phyloP scores from a whole-genome alignment of 2,329 filamentous ascomycete species.

The Aspergillus sp. region DNA sequence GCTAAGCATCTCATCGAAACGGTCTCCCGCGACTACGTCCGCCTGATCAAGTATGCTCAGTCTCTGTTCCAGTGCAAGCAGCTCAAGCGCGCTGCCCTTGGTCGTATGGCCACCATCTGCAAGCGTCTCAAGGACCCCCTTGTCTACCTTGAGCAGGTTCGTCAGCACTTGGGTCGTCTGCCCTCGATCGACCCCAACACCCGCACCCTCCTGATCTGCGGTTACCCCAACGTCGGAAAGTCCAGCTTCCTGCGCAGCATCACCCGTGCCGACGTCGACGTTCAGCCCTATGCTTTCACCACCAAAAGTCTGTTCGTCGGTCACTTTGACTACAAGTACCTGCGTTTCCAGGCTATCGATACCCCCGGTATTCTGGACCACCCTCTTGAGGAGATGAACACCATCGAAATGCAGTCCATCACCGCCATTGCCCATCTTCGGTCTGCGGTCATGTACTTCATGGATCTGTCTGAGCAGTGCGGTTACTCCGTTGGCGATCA shows the following conservation, averaged over 20 bases:
- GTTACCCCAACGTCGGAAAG: slow-evolving; percentile 97
- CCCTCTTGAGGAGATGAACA: slow-evolving; percentile 98
- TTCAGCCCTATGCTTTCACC: slow-evolving; percentile 97
- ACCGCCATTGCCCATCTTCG: slow-evolving; percentile 96
- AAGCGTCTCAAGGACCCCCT: slow-evolving; percentile 93
- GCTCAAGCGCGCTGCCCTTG: slow-evolving; percentile 91
- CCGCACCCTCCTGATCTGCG: slow-evolving; percentile 90
- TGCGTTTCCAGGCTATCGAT: slow-evolving; percentile 89
- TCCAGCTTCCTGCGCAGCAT: slow-evolving; percentile 92
- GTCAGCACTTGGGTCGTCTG: slow-evolving; percentile 94
- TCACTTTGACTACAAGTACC: slow-evolving; percentile 96
- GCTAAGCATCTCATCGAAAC: slow-evolving; percentile 97
- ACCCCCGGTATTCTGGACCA: slow-evolving; percentile 98
- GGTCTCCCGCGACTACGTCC: slow-evolving; percentile 92
- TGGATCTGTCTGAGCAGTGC: slow-evolving; percentile 96
- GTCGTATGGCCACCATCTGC: slow-evolving; percentile 97
- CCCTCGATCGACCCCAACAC: slow-evolving; percentile 99
- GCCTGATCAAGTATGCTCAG: slow-evolving; percentile 93
- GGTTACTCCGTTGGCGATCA: slow-evolving; percentile 92
- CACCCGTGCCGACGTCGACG: slow-evolving; percentile 91
- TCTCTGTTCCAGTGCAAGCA: slow-evolving; percentile 99
- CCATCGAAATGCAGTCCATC: slow-evolving; percentile 98
- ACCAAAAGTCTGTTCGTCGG: slow-evolving; percentile 97
- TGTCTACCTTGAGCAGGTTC: slow-evolving; percentile 92
- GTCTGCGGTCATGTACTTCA: slow-evolving; percentile 95